These are phyloP conservation scores for Arabis hirsuta DNA, from an alignment of 345 rosid genomes.

Conservation along the genomic window DNA sequence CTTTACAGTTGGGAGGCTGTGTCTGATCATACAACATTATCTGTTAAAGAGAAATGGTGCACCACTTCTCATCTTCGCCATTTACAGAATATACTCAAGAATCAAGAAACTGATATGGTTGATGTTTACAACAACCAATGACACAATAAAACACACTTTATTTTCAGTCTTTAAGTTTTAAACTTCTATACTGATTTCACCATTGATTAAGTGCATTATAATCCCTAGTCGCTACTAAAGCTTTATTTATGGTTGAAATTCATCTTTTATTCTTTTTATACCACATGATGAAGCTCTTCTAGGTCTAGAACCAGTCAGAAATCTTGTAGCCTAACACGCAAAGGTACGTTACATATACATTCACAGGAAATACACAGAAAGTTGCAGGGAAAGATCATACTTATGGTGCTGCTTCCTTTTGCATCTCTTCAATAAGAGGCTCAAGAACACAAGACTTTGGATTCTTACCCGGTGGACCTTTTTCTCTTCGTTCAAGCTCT, in stretches of 20 bases:
- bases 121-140: constrained; percentile 4
- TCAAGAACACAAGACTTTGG: constrained; percentile 82
- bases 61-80: constrained; percentile 11
- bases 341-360: constrained; percentile 43
- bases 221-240: neutral
- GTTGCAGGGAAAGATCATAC: neutral
- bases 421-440: constrained; percentile 48
- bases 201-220: constrained; percentile 15
- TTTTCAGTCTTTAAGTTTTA: neutral
- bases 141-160: constrained; percentile 18
- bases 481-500: constrained; percentile 82
- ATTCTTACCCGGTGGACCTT: constrained; percentile 83
- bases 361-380: constrained; percentile 6
- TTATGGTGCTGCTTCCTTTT: constrained; percentile 38
- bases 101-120: constrained; percentile 32
- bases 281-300: constrained; percentile 33
- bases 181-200: neutral
- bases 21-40: constrained; percentile 48
- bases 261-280: constrained; percentile 36
- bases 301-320: constrained; percentile 20
- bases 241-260: constrained; percentile 2
- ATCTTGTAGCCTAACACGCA: constrained; percentile 30
- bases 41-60: constrained; percentile 29
- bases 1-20: constrained; percentile 77
- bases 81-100: constrained; percentile 37